These are phyloP conservation scores for Gymnopilus dilepis DNA, from an alignment of 768 basidiomycete species.

Conservation along the genomic window DNA sequence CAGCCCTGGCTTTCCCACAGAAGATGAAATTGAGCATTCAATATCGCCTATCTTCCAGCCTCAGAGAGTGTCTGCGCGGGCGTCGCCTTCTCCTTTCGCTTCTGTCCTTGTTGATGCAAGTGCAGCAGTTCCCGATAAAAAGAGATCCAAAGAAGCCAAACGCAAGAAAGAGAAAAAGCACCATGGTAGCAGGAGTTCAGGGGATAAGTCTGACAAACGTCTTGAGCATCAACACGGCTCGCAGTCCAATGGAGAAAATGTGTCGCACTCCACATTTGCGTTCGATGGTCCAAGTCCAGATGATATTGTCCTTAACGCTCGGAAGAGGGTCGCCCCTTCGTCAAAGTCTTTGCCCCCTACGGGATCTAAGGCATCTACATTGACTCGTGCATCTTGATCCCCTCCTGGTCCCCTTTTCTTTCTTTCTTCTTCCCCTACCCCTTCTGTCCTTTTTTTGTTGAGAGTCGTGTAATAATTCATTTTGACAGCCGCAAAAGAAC, in stretches of 20 bases:
- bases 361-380: constrained; percentile 27
- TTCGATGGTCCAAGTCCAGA: constrained; percentile 93
- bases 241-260: constrained; percentile 40
- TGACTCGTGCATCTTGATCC: constrained; percentile 22
- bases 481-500: constrained; percentile 76
- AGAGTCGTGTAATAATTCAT: constrained; percentile 38
- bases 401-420: constrained; percentile 20
- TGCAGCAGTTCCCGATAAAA: constrained; percentile 44
- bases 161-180: constrained; percentile 33
- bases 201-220: neutral
- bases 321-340: constrained; percentile 63
- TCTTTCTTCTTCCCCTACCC: constrained; percentile 29
- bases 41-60: constrained; percentile 64
- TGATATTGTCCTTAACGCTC: constrained; percentile 82
- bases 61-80: constrained; percentile 60
- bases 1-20: constrained; percentile 25
- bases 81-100: constrained; percentile 80
- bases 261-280: constrained; percentile 50
- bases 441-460: constrained; percentile 43
- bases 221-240: neutral
- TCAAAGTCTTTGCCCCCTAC: constrained; percentile 27
- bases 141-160: constrained; percentile 30
- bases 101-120: constrained; percentile 67
- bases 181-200: constrained; percentile 5
- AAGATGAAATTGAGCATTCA: constrained; percentile 45